Evolutionary conservation across 495 filamentous ascomycete species (phyloP).

Genomic region (Neurospora sp.): DNA sequence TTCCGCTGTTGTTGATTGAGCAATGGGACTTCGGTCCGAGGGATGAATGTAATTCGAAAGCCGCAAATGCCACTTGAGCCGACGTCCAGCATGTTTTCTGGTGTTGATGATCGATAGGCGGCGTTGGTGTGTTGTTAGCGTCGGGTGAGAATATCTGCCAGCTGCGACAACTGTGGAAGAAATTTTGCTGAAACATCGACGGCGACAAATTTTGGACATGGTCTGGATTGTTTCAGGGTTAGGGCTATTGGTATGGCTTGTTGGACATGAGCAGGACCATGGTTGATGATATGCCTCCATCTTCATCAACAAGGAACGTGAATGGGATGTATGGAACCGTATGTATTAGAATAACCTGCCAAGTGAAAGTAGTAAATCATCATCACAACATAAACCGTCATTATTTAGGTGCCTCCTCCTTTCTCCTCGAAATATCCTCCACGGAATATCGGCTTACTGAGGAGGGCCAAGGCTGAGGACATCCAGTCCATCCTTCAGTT

Average conservation of each 20-base stretch:
- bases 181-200: neutral
- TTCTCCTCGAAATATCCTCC: neutral
- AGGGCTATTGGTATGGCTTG: neutral
- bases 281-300: neutral
- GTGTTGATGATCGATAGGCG: neutral
- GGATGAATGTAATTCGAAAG: neutral
- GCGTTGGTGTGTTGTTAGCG: neutral
- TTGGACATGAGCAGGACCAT: neutral
- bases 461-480: conserved; percentile 47
- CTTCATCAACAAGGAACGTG: neutral
- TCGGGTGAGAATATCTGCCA: too few species aligned
- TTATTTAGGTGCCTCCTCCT: neutral
- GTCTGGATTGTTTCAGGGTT: neutral
- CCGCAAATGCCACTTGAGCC: neutral
- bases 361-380: neutral
- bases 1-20: neutral
- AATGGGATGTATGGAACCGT: neutral
- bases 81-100: neutral
- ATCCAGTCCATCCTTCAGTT: conserved; percentile 66
- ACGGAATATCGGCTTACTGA: conserved; percentile 14
- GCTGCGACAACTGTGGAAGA: too few species aligned
- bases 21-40: neutral
- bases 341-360: neutral
- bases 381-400: neutral
- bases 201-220: neutral